These are phyloP conservation scores for Trichoderma brevicompactum DNA, from an alignment of 2,329 filamentous ascomycete species.

Conservation along the genomic window DNA sequence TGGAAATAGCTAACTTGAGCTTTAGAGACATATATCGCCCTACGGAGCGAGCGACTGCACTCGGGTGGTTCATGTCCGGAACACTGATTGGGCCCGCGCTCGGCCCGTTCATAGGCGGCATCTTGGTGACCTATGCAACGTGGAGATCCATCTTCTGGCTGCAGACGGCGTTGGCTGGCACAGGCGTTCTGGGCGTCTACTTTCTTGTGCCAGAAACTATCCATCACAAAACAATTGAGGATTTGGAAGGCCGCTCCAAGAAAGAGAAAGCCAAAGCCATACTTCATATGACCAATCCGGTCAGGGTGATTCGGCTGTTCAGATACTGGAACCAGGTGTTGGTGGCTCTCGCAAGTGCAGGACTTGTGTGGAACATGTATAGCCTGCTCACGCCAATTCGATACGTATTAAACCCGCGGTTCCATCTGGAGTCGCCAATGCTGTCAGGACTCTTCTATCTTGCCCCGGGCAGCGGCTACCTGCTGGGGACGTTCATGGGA, in stretches of 20 bases:
- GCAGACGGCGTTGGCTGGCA: conserved; percentile 68
- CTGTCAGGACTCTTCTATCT: conserved; percentile 75
- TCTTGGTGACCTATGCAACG: conserved; percentile 73
- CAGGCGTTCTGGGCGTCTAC: conserved; percentile 62
- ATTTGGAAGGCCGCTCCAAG: conserved; percentile 60
- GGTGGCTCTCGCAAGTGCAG: conserved; percentile 60
- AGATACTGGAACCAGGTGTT: conserved; percentile 71
- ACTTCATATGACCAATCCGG: conserved; percentile 67
- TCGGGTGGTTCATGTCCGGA: conserved; percentile 74
- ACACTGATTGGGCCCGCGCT: conserved; percentile 73
- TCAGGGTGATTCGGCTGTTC: conserved; percentile 66
- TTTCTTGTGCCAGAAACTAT: conserved; percentile 76
- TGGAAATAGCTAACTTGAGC: conserved; percentile 29
- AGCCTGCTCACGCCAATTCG: conserved; percentile 67
- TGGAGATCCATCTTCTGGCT: conserved; percentile 82
- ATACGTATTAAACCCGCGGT: conserved; percentile 75
- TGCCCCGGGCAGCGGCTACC: conserved; percentile 71
- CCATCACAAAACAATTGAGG: conserved; percentile 64
- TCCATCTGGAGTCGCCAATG: conserved; percentile 67
- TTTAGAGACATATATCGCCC: conserved; percentile 64
- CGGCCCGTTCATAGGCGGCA: conserved; percentile 72
- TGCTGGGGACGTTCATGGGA: conserved; percentile 71
- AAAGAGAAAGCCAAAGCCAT: conserved; percentile 58
- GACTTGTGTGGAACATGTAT: conserved; percentile 75
- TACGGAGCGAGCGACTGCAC: conserved; percentile 70